Base-by-base conservation (phyloP, 31 red algal genomes). In the Pterothamnion heteromorphum region DNA sequence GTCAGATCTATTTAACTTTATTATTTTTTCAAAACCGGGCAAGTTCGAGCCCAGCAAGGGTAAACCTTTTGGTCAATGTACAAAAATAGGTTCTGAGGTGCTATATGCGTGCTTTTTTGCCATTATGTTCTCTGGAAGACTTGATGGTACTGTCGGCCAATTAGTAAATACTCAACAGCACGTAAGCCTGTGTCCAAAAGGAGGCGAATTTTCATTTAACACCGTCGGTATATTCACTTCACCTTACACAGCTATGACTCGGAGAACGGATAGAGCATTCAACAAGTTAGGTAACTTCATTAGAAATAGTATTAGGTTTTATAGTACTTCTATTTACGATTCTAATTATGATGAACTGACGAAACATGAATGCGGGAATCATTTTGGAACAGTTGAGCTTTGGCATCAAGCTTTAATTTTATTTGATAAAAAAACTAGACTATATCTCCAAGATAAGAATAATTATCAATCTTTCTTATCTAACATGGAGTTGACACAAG, bases 41-140 rank as follows among this genome's bases (percentile, higher is more conserved):
- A 64, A 64, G 51, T 64, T 64, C 51, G n/a, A 64, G 51, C 51
- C 51, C 51, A 64, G 51, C 51, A 64, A 64, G 51, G 51, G 51
- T 64, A 64, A 64, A 64, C 51, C n/a, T 64, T 64, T 64, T 64
- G 51, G 51, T 64, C 51, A 64, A 64, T 64, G 51, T 64, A 64
- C 51, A 64, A 64, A 64, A 64, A 64, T 64, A n/a, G 51, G 51
- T 64, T 64, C 9, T 64, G 51, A 64, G 9, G 51, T 64, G 51
- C 51, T 64, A 64, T 64, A 64, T 64, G n/a, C 51, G 51, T n/a
- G 51, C 51, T 64, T 64, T 64, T 64, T 64, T 64, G 51, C 51
- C 51, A n/a, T 64, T 64, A 64, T n/a, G 51, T 64, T 64, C 51
- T 64, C 51, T 18, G 51, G 51, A 9, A 64, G 51, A 64, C 51